Percentiles rank a stretch among this genome's conserved stretches.
These are phyloP conservation scores for Apophysomyces ossiformis DNA, from an alignment of 371 early-diverging fungal genomes.

Conservation along the genomic window DNA sequence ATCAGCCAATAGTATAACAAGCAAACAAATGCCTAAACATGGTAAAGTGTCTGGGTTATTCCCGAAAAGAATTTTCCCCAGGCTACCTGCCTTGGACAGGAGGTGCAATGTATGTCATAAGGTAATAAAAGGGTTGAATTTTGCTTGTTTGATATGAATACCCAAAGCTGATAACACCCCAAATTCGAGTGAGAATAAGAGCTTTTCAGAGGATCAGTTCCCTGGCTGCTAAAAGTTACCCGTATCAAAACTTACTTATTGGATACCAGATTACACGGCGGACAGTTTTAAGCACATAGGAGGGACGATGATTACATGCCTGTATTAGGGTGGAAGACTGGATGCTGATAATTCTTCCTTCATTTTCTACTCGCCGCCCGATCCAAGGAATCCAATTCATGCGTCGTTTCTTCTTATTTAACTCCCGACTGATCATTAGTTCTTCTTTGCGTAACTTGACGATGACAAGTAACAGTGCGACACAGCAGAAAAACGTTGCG, in stretches of 20 bases:
- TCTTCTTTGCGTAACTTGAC: constrained; percentile 16
- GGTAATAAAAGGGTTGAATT: constrained; percentile 12
- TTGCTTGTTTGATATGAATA: constrained; percentile 3
- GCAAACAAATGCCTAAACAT: constrained; percentile 13
- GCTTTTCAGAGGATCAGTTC: neutral
- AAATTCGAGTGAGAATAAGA: constrained; percentile 20
- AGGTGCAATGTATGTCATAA: constrained; percentile 15
- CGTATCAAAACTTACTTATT: constrained; percentile 12
- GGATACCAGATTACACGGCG: constrained; percentile 22
- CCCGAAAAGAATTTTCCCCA: neutral
- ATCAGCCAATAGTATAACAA: constrained; percentile 15
- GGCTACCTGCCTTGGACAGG: constrained; percentile 18
- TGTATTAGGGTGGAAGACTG: neutral
- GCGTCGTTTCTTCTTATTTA: neutral
- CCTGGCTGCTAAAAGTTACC: neutral
- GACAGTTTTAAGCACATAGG: constrained; percentile 15
- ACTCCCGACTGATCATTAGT: constrained; percentile 12
- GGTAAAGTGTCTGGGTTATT: neutral
- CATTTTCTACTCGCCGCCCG: neutral
- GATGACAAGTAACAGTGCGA: constrained; percentile 19
- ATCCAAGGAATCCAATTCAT: neutral
- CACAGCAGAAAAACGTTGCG: constrained; percentile 10
- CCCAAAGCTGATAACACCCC: constrained; percentile 14
- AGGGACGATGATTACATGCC: constrained; percentile 2
- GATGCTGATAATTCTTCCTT: neutral